Base-by-base conservation (phyloP, 2,329 filamentous ascomycete species). In the Fusarium poae region DNA sequence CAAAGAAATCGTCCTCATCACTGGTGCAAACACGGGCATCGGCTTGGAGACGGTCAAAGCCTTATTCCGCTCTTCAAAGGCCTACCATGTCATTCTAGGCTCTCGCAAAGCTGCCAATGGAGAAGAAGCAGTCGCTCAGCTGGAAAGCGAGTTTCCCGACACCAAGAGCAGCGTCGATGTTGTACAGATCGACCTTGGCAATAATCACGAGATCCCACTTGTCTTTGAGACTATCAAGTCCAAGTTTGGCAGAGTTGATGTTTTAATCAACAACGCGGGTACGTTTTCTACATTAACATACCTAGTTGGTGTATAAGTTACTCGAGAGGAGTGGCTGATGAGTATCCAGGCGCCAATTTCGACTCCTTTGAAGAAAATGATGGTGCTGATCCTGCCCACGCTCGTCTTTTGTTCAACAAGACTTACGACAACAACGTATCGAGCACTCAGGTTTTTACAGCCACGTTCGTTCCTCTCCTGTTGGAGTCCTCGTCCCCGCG, bases 21-120 rank as follows among this genome's bases (percentile, higher is more conserved):
- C 88, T 3, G 88, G 88, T 35, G 87, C 81, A 62, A 90, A 89
- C 69, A 88, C 84, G 0, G 88, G 88, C 18, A 82, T 91, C 21
- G 89, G 89, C 4, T 84, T 83, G 37, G 84, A 90, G 67, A 82
- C 80, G 10, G 83, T 89, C 50, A 88, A 85, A 64, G 83, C 86
- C 2, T 78, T 91, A 1, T 78, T 82, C 44, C 66, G 77, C 13
- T 86, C 88, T 0, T 30, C 74, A 1, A 77, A 77, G 11, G n/a
- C 82, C 3, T 90, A 89, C 74, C 79, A 83, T 11, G 81, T 91
- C 57, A 72, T 89, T 25, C 72, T 91, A 6, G 88, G 88, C 32
- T 82, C 82, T 39, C 84, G 88, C 3, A 82, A 79, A 2, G 25
- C 83, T 1, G 77, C 80, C 4, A 89, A 88, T 53, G 88, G 81